phyloP scores from a whole-genome alignment of 495 filamentous ascomycete genomes.

The Aspergillus bridgeri region DNA sequence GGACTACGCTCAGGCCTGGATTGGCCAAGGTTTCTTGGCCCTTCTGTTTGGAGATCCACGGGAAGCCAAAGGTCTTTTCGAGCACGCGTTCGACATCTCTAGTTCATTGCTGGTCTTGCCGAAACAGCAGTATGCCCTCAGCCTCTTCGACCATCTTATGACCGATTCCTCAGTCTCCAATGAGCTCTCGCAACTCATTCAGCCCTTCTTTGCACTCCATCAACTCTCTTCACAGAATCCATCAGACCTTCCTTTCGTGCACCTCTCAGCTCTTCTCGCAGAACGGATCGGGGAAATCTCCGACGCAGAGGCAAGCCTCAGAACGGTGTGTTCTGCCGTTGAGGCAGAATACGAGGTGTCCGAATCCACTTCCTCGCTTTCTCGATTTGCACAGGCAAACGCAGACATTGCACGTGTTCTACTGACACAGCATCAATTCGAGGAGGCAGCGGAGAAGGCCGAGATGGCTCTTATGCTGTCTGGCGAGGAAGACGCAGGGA shows the following conservation, averaged over 20 bases:
- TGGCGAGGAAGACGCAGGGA: slow-evolving; percentile 50
- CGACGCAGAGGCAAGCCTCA: slow-evolving; percentile 62
- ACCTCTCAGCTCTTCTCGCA: slow-evolving; percentile 74
- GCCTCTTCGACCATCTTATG: slow-evolving; percentile 74
- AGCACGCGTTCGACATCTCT: slow-evolving; percentile 93
- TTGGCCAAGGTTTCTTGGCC: slow-evolving; percentile 87
- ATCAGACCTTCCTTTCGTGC: slow-evolving; percentile 63
- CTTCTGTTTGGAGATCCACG: slow-evolving; percentile 64
- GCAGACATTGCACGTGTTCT: slow-evolving; percentile 78
- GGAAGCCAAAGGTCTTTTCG: slow-evolving; percentile 81
- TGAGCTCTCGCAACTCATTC: slow-evolving; percentile 60
- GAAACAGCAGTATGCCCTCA: slow-evolving; percentile 72
- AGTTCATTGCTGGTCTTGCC: slow-evolving; percentile 66
- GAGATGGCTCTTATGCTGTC: slow-evolving; percentile 70
- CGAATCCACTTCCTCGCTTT: slow-evolving; percentile 69
- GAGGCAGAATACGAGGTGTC: slow-evolving; percentile 81
- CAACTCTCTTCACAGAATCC: slow-evolving; percentile 70
- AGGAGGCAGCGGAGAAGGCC: slow-evolving; percentile 65
- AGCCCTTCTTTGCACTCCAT: slow-evolving; percentile 82
- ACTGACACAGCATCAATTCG: slow-evolving; percentile 62
- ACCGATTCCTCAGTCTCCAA: slow-evolving; percentile 50
- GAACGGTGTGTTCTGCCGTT: slow-evolving; percentile 59
- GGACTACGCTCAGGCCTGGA: slow-evolving; percentile 87
- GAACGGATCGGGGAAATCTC: slow-evolving; percentile 69
- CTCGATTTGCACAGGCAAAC: slow-evolving; percentile 77